A percentile compares a stretch with the other conserved stretches of the same genome.
Evolutionary conservation across 305 asterid species (phyloP).

Genomic region (Fraxinus angustifolia): DNA sequence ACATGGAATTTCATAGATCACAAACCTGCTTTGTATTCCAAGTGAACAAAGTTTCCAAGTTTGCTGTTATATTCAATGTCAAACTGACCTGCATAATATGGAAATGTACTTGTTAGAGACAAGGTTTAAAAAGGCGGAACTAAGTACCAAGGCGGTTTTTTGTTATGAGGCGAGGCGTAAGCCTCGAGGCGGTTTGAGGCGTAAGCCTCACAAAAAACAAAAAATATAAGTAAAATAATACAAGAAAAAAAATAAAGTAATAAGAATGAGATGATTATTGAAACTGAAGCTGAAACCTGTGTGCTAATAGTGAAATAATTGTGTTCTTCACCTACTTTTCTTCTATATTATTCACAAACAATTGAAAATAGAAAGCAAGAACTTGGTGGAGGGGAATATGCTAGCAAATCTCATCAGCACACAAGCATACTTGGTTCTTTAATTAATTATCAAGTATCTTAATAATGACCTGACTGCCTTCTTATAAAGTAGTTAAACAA

Average conservation of each 20-base stretch:
- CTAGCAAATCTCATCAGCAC: background rate
- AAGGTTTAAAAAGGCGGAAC: too few relatives aligned
- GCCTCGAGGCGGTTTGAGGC: too few relatives aligned
- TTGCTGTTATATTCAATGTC: conserved; percentile 83
- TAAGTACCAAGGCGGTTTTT: too few relatives aligned
- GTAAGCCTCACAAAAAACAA: too few relatives aligned
- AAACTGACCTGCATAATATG: conserved; percentile 69
- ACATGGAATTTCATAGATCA: background rate
- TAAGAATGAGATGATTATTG: too few relatives aligned
- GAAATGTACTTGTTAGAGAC: conserved; percentile 1
- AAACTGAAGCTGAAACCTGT: too few relatives aligned
- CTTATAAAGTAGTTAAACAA: background rate
- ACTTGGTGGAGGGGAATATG: conserved; percentile 1
- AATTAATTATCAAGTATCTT: background rate
- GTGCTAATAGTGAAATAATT: too few relatives aligned
- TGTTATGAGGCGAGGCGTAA: too few relatives aligned
- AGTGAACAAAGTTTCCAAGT: conserved; percentile 77
- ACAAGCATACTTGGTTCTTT: background rate
- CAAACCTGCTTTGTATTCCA: conserved; percentile 97
- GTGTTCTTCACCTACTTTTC: too few relatives aligned
- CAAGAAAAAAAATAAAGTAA: too few relatives aligned
- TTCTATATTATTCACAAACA: background rate
- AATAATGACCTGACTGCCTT: background rate
- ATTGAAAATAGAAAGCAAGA: background rate
- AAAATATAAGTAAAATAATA: too few relatives aligned